A percentile compares a stretch with the other conserved stretches of the same genome.
These are phyloP conservation scores for Botrytis aclada DNA, from an alignment of 2,329 filamentous ascomycete genomes.

Conservation along the genomic window DNA sequence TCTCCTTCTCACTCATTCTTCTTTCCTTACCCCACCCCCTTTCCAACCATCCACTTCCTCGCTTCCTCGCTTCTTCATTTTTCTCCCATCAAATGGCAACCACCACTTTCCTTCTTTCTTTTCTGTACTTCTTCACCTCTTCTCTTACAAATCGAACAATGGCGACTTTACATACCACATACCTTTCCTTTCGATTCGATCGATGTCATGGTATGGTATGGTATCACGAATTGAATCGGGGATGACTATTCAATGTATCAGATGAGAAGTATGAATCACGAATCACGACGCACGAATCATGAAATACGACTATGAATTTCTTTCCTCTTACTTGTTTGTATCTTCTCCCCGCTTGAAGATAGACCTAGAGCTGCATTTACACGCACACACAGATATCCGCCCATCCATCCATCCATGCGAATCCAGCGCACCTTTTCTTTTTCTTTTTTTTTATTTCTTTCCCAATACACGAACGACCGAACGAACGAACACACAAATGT, in stretches of 20 bases:
- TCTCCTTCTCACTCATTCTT: not conserved
- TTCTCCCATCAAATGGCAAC: too few species aligned
- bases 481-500: not conserved
- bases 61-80: not conserved
- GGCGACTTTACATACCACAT: not conserved
- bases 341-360: too few species aligned
- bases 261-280: too few species aligned
- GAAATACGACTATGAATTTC: not conserved
- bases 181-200: not conserved
- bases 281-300: not conserved
- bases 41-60: not conserved
- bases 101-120: not conserved
- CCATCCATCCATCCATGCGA: too few species aligned
- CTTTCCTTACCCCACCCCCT: not conserved
- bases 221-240: not conserved
- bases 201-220: too few species aligned
- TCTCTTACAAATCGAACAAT: not conserved
- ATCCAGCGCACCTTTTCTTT: too few species aligned
- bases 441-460: too few species aligned
- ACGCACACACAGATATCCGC: too few species aligned
- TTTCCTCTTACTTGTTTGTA: not conserved
- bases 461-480: too few species aligned
- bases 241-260: not conserved
- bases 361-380: too few species aligned
- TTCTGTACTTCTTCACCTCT: not conserved